A percentile compares a stretch with the other conserved stretches of the same genome.
phyloP scores from a whole-genome alignment of 116 monocot genomes.

The Iris pallida region DNA sequence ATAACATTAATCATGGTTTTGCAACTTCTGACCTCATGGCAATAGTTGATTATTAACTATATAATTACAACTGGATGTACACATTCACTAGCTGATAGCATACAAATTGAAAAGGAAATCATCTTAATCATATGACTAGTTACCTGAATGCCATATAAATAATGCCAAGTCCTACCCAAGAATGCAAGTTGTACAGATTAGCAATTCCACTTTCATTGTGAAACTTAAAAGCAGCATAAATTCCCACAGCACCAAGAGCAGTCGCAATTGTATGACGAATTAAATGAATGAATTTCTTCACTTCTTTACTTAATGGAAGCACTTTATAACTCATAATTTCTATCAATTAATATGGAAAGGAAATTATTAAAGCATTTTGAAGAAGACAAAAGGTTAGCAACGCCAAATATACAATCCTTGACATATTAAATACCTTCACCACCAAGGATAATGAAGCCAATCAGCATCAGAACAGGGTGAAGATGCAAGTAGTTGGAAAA shows the following conservation, averaged over 20 bases:
- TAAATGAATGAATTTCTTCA: slow-evolving; percentile 71
- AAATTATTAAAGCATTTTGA: too few species aligned
- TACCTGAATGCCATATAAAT: slow-evolving; percentile 86
- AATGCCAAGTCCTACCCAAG: slow-evolving; percentile 90
- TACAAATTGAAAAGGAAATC: too few species aligned
- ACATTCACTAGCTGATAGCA: too few species aligned
- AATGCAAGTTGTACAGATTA: slow-evolving; percentile 93
- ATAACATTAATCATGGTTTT: too few species aligned
- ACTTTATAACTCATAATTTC: slow-evolving; percentile 84
- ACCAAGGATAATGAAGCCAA: slow-evolving; percentile 80
- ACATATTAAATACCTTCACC: slow-evolving; percentile 99
- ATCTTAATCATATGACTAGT: too few species aligned
- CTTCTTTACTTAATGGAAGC: slow-evolving; percentile 68
- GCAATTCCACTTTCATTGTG: slow-evolving; percentile 91
- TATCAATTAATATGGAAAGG: too few species aligned
- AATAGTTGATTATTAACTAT: too few species aligned
- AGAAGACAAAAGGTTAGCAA: too few species aligned
- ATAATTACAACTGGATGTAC: too few species aligned
- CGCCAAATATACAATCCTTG: too few species aligned
- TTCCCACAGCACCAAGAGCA: slow-evolving; percentile 68
- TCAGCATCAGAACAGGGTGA: slow-evolving; percentile 96
- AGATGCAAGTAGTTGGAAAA: slow-evolving; percentile 39
- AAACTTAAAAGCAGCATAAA: slow-evolving; percentile 79
- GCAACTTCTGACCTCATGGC: too few species aligned
- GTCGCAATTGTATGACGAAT: slow-evolving; percentile 74